Conservation (phyloP, 805 yeast species). For the Kazachstania kunashirensis region DNA sequence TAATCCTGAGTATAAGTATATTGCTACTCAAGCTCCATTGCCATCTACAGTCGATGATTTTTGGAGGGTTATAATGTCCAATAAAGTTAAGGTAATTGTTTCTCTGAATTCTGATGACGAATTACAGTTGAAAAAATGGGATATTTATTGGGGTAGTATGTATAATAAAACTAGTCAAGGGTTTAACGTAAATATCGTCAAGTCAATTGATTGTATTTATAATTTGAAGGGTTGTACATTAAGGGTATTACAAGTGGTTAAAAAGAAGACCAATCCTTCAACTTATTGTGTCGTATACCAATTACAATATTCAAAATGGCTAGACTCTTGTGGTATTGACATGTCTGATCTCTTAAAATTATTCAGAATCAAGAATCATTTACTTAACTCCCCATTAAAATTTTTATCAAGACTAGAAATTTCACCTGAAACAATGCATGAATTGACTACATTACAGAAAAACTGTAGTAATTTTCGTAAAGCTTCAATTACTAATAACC, state of each 20-base stretch:
- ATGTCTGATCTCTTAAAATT: slow-evolving; percentile 26
- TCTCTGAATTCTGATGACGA: slow-evolving; percentile 72
- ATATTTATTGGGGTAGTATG: slow-evolving; percentile 63
- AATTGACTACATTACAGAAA: slow-evolving; percentile 2
- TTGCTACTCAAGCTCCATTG: slow-evolving; percentile 89
- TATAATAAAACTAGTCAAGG: slow-evolving; percentile 10
- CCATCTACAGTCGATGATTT: slow-evolving; percentile 72
- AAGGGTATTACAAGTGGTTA: slow-evolving; percentile 23
- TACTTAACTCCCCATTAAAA: slow-evolving; percentile 7
- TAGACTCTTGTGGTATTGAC: slow-evolving; percentile 65
- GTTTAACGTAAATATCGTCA: slow-evolving; percentile 29
- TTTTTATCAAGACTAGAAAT: slow-evolving; percentile 2
- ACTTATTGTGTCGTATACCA: slow-evolving; percentile 43
- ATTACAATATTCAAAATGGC: slow-evolving; percentile 71
- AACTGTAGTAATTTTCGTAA: slow-evolving; percentile 3
- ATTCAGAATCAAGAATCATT: slow-evolving; percentile 25
- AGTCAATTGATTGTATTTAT: slow-evolving; percentile 23
- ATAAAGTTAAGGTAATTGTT: slow-evolving; percentile 57
- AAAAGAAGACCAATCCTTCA: slow-evolving; percentile 1
- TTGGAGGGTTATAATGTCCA: slow-evolving; percentile 71
- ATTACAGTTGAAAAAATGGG: slow-evolving; percentile 68
- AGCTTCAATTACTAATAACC: neutral
- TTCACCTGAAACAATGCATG: neutral
- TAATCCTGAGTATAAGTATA: slow-evolving; percentile 39
- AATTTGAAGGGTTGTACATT: slow-evolving; percentile 28